Evolutionary conservation across 169 alveolate genomes (phyloP).

Genomic region (Cryptosporidium ryanae): DNA sequence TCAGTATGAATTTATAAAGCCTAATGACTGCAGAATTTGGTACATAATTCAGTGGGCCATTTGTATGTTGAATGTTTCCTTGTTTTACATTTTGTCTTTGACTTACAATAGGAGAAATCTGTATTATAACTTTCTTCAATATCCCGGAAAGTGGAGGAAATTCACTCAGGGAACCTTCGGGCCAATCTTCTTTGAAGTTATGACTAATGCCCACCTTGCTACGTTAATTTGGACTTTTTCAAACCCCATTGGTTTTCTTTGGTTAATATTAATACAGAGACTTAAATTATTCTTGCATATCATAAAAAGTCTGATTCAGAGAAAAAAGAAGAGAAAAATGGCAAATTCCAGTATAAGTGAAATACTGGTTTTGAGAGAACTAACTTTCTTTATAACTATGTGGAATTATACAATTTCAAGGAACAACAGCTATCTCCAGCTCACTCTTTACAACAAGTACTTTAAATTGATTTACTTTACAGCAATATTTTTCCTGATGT

Average conservation of each 20-base stretch:
- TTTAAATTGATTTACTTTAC: conserved; percentile 33
- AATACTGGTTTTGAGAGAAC: conserved; percentile 42
- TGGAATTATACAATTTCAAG: conserved; percentile 55
- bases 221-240: conserved; percentile 30
- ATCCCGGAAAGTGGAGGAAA: conserved; percentile 50
- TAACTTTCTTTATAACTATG: conserved; percentile 52
- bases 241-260: conserved; percentile 57
- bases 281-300: conserved; percentile 28
- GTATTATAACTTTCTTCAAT: conserved; percentile 50
- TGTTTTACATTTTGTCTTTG: conserved; percentile 14
- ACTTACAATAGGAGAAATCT: conserved; percentile 9
- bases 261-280: conserved; percentile 59
- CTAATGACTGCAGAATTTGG: conserved; percentile 71
- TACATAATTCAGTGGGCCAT: conserved; percentile 46
- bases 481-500: conserved; percentile 19
- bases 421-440: conserved; percentile 64
- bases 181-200: conserved; percentile 18
- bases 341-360: conserved; percentile 20
- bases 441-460: conserved; percentile 55
- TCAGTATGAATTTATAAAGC: conserved; percentile 28
- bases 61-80: conserved; percentile 18
- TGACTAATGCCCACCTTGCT: conserved; percentile 17
- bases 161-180: conserved; percentile 6
- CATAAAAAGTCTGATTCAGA: conserved; percentile 5
- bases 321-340: conserved; percentile 33